A percentile compares a stretch with the other conserved stretches of the same genome.
Evolutionary conservation across 139 green algal species (phyloP).

Genomic region (Haematococcus lacustris): DNA sequence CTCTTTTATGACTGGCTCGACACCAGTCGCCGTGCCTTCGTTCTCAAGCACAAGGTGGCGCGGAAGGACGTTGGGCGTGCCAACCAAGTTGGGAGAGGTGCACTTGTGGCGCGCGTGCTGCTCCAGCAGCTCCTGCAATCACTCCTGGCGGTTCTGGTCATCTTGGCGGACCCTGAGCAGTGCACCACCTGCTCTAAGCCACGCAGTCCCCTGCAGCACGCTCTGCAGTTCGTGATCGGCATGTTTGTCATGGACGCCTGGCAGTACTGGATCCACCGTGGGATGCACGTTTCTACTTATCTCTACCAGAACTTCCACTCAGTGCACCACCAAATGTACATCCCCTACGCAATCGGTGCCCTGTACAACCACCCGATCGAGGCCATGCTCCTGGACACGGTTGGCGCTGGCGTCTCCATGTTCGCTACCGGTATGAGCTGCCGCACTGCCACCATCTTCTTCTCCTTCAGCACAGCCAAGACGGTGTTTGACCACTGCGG

Average conservation of each 20-base stretch:
- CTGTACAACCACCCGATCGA: slow-evolving; percentile 69
- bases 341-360: slow-evolving; percentile 54
- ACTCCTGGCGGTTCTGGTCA: slow-evolving; percentile 15
- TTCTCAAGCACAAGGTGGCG: neutral
- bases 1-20: slow-evolving; percentile 50
- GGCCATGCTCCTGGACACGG: slow-evolving; percentile 54
- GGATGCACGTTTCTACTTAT: slow-evolving; percentile 46
- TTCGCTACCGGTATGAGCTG: slow-evolving; percentile 41
- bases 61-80: slow-evolving; percentile 3
- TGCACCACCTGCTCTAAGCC: slow-evolving; percentile 17
- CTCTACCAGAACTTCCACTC: slow-evolving; percentile 63
- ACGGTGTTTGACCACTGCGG: slow-evolving; percentile 61
- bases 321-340: slow-evolving; percentile 49
- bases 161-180: slow-evolving; percentile 28
- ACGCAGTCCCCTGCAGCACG: slow-evolving; percentile 5
- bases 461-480: slow-evolving; percentile 53
- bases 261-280: slow-evolving; percentile 63
- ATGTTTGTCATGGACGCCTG: slow-evolving; percentile 68
- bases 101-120: slow-evolving; percentile 54
- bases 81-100: slow-evolving; percentile 17
- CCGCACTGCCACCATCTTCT: slow-evolving; percentile 29
- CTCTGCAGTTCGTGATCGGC: slow-evolving; percentile 35
- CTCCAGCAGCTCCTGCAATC: slow-evolving; percentile 55
- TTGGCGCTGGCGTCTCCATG: slow-evolving; percentile 46
- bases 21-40: neutral